Conservation (phyloP, 2,329 filamentous ascomycete species). For the Leptographium flavum region DNA sequence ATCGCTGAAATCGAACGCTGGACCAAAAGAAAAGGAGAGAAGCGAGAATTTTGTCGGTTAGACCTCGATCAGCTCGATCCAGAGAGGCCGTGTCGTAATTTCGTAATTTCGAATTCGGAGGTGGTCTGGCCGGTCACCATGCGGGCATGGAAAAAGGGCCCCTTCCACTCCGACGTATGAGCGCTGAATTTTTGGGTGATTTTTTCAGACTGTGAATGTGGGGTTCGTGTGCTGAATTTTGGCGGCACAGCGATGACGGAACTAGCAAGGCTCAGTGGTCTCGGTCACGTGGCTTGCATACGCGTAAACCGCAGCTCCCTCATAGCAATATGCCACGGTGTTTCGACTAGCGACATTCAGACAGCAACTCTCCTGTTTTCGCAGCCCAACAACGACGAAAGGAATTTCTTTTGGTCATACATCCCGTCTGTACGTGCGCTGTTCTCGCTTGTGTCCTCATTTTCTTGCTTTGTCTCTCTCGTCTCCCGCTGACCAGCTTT, state of each 20-base stretch:
- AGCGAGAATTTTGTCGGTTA: not conserved
- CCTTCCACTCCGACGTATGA: no score
- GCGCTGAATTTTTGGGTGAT: not conserved
- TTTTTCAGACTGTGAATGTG: not conserved
- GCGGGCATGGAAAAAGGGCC: no score
- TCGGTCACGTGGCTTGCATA: not conserved
- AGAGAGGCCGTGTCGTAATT: no score
- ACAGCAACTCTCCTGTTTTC: not conserved
- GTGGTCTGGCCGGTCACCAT: not conserved
- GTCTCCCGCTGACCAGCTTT: not conserved
- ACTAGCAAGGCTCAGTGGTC: not conserved
- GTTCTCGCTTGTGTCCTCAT: not conserved
- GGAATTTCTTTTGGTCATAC: no score
- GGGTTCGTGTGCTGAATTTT: constrained; percentile 1
- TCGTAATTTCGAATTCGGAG: no score
- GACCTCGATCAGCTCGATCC: no score
- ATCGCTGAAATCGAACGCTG: constrained; percentile 22
- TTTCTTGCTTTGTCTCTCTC: not conserved
- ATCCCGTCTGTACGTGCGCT: not conserved
- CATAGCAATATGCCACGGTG: constrained; percentile 2
- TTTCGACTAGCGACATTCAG: not conserved
- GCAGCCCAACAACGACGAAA: not conserved
- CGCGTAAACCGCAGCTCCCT: not conserved
- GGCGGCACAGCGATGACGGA: not conserved
- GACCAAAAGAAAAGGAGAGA: not conserved